Evolutionary conservation across 768 basidiomycete species (phyloP).

Genomic region (Scleroderma citrinum): DNA sequence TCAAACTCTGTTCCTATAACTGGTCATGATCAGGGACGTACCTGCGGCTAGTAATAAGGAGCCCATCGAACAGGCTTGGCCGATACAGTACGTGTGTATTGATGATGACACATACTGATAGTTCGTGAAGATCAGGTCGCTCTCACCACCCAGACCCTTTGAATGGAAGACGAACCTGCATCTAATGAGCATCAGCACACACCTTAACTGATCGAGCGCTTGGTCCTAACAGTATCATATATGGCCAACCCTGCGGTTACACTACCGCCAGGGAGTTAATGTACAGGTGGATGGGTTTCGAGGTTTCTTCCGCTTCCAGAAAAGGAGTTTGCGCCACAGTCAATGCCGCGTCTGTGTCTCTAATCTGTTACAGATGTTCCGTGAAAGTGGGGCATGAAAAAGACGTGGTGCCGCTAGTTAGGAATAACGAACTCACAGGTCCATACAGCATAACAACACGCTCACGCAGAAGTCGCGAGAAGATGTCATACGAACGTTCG

Average conservation of each 20-base stretch:
- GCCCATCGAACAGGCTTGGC: slow-evolving; percentile 95
- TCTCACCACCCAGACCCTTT: background rate
- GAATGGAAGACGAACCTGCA: slow-evolving; percentile 50
- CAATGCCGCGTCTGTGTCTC: slow-evolving; percentile 83
- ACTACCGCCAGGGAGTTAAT: slow-evolving; percentile 97
- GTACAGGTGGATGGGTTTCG: slow-evolving; percentile 92
- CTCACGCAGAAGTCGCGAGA: slow-evolving; percentile 87
- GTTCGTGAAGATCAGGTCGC: slow-evolving; percentile 18
- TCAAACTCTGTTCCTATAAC: slow-evolving; percentile 11
- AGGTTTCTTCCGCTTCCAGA: slow-evolving; percentile 91
- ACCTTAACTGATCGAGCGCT: slow-evolving; percentile 3
- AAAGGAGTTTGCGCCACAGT: slow-evolving; percentile 90
- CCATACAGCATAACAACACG: slow-evolving; percentile 95
- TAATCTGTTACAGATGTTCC: slow-evolving; percentile 50
- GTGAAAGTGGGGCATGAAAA: slow-evolving; percentile 8
- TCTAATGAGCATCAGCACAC: slow-evolving; percentile 37
- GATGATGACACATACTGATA: slow-evolving; percentile 84
- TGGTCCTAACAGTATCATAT: slow-evolving; percentile 80
- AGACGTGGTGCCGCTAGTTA: slow-evolving; percentile 1
- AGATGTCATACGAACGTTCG: slow-evolving; percentile 92
- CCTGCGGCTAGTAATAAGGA: slow-evolving; percentile 87
- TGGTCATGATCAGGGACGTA: slow-evolving; percentile 14
- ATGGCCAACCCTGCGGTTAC: slow-evolving; percentile 96
- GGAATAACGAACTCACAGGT: slow-evolving; percentile 49
- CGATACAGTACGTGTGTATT: slow-evolving; percentile 95